These are phyloP conservation scores for Hamamelis virginiana DNA, from an alignment of 164 flowering plant species.

Conservation along the genomic window DNA sequence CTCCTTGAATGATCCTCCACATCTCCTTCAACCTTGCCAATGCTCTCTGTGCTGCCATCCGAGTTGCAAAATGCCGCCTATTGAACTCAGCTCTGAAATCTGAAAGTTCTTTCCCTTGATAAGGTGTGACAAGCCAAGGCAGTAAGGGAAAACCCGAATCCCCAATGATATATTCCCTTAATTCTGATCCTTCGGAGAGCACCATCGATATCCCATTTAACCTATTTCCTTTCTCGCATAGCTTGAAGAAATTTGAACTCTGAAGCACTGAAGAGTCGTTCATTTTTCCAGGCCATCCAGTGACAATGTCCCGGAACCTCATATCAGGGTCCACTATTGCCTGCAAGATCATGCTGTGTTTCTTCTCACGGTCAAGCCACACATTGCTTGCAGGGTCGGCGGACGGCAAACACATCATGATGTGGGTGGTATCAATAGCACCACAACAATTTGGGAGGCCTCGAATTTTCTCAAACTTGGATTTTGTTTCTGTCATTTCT, in stretches of 20 bases:
- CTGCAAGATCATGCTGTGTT: slow-evolving; percentile 83
- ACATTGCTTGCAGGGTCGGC: slow-evolving; percentile 47
- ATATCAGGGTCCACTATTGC: slow-evolving; percentile 74
- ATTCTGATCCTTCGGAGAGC: slow-evolving; percentile 52
- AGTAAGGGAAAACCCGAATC: slow-evolving; percentile 66
- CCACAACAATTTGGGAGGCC: slow-evolving; percentile 94
- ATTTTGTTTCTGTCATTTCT: slow-evolving; percentile 58
- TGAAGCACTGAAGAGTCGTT: slow-evolving; percentile 44
- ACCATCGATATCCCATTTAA: slow-evolving; percentile 56
- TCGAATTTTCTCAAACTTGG: slow-evolving; percentile 63
- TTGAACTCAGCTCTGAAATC: slow-evolving; percentile 60
- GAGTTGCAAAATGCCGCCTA: slow-evolving; percentile 60
- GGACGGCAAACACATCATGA: slow-evolving; percentile 57
- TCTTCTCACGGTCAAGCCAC: slow-evolving; percentile 65
- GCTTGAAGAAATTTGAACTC: slow-evolving; percentile 60
- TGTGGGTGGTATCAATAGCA: slow-evolving; percentile 75
- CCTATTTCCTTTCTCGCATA: slow-evolving; percentile 62
- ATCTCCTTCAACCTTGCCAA: slow-evolving; percentile 72
- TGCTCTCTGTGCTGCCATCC: slow-evolving; percentile 68
- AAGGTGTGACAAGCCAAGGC: slow-evolving; percentile 87
- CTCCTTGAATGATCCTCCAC: slow-evolving; percentile 81
- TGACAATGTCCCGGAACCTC: slow-evolving; percentile 81
- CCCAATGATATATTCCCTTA: slow-evolving; percentile 79
- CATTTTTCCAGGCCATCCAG: slow-evolving; percentile 96
- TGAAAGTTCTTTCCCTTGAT: slow-evolving; percentile 56